Conservation (phyloP, 1,284 basidiomycete species). For the Xanthoconium separans region DNA sequence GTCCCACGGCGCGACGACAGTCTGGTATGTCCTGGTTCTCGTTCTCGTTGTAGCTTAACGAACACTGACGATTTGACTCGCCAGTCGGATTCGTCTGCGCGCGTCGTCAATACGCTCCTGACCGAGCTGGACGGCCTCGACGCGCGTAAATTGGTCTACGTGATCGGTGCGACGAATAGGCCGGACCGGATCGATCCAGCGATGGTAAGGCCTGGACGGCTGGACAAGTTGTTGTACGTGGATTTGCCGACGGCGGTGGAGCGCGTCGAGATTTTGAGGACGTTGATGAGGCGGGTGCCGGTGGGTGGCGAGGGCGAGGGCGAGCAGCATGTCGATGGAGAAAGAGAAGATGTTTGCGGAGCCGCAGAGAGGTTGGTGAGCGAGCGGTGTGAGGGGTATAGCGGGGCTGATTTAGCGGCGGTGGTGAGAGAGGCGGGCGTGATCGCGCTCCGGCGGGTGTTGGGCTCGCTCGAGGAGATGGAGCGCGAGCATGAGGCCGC, state of each 20-base stretch:
- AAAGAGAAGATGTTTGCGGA: slow-evolving; percentile 22
- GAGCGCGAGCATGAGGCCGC: slow-evolving; percentile 22
- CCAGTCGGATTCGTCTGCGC: slow-evolving; percentile 91
- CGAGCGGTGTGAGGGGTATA: slow-evolving; percentile 80
- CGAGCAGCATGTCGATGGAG: background rate
- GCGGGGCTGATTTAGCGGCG: slow-evolving; percentile 87
- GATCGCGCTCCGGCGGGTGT: slow-evolving; percentile 69
- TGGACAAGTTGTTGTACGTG: slow-evolving; percentile 97
- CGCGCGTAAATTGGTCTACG: slow-evolving; percentile 87
- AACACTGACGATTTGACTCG: too few species aligned
- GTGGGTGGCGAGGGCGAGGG: slow-evolving; percentile 35
- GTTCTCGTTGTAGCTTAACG: too few species aligned
- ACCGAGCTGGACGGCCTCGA: slow-evolving; percentile 97
- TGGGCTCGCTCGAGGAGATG: slow-evolving; percentile 58
- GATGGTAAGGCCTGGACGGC: slow-evolving; percentile 94
- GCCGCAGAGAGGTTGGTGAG: slow-evolving; percentile 49
- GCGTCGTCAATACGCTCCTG: slow-evolving; percentile 97
- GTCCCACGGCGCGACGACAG: slow-evolving; percentile 93
- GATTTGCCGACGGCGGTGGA: slow-evolving; percentile 82
- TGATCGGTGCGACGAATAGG: slow-evolving; percentile 97
- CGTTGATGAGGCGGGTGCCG: slow-evolving; percentile 71
- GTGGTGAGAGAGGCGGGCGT: slow-evolving; percentile 91
- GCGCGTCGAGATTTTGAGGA: slow-evolving; percentile 83
- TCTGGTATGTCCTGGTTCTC: slow-evolving; percentile 51
- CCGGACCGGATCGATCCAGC: slow-evolving; percentile 99